These are phyloP conservation scores for Lippia alba DNA, from an alignment of 305 asterid species.

Conservation along the genomic window DNA sequence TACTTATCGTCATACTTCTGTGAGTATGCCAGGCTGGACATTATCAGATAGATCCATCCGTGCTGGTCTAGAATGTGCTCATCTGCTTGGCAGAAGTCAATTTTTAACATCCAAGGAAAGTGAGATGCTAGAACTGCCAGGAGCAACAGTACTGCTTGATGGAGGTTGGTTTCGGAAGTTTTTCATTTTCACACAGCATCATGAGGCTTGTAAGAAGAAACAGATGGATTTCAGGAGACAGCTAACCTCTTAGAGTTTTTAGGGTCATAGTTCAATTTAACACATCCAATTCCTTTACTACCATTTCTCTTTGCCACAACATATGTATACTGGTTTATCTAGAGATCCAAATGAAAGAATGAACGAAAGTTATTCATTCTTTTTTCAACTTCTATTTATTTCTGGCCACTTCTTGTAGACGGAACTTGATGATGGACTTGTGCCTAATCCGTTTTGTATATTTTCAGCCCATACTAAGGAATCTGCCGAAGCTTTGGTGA, in stretches of 20 bases:
- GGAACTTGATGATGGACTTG: slow-evolving; percentile 8
- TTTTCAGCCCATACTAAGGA: slow-evolving; percentile 95
- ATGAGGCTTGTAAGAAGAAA: background rate
- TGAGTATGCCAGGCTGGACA: slow-evolving; percentile 68
- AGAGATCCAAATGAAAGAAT: slow-evolving; percentile 15
- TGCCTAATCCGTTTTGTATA: slow-evolving; percentile 27
- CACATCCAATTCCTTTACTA: slow-evolving; percentile 14
- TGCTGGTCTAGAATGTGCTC: slow-evolving; percentile 74
- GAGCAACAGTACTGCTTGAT: slow-evolving; percentile 70
- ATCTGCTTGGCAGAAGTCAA: slow-evolving; percentile 85
- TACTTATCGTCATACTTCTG: slow-evolving; percentile 17
- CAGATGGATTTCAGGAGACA: background rate
- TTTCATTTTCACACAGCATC: slow-evolving; percentile 2
- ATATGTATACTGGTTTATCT: slow-evolving; percentile 18
- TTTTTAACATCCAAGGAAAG: slow-evolving; percentile 71
- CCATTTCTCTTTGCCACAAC: background rate
- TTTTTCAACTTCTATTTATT: slow-evolving; percentile 24
- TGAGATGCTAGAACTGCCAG: slow-evolving; percentile 65
- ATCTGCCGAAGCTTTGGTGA: slow-evolving; percentile 78
- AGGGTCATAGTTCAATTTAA: slow-evolving; percentile 26
- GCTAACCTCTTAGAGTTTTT: slow-evolving; percentile 9
- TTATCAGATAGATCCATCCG: slow-evolving; percentile 68
- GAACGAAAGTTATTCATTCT: slow-evolving; percentile 25
- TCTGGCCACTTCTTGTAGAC: slow-evolving; percentile 16
- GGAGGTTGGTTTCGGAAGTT: slow-evolving; percentile 69